A percentile compares a stretch with the other conserved stretches of the same genome.
These are phyloP conservation scores for Avena eriantha DNA, from an alignment of 176 grass and related monocot species.

Conservation along the genomic window DNA sequence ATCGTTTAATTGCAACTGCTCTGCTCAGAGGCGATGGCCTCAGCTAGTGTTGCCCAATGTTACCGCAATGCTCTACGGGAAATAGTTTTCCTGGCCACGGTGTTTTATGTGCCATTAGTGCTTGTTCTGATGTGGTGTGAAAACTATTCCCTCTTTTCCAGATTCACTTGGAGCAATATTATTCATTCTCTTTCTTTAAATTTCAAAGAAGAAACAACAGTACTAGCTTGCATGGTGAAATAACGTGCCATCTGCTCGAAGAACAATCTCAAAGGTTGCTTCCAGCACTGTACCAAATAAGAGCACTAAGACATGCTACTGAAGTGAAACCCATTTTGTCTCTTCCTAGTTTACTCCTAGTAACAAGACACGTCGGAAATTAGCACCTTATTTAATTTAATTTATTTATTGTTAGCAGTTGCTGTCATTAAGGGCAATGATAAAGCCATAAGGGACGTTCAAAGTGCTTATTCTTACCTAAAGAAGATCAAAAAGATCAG, in stretches of 20 bases:
- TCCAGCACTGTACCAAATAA: background rate
- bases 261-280: background rate
- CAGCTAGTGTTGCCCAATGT: background rate
- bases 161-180: background rate
- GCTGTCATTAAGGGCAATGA: slow-evolving; percentile 9
- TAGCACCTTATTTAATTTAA: background rate
- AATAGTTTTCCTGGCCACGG: background rate
- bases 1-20: background rate
- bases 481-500: slow-evolving; percentile 18
- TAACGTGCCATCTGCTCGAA: background rate
- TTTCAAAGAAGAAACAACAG: background rate
- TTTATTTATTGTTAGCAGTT: background rate
- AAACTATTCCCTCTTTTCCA: background rate
- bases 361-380: background rate
- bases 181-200: background rate
- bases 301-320: no score
- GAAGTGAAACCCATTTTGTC: background rate
- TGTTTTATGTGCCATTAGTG: background rate
- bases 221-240: background rate
- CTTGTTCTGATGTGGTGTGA: background rate
- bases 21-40: background rate
- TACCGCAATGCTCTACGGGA: background rate
- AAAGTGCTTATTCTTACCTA: background rate
- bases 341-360: background rate
- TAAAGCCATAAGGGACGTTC: background rate